phyloP scores from a whole-genome alignment of 495 filamentous ascomycete species.

The Massariosphaeria phaeospora region DNA sequence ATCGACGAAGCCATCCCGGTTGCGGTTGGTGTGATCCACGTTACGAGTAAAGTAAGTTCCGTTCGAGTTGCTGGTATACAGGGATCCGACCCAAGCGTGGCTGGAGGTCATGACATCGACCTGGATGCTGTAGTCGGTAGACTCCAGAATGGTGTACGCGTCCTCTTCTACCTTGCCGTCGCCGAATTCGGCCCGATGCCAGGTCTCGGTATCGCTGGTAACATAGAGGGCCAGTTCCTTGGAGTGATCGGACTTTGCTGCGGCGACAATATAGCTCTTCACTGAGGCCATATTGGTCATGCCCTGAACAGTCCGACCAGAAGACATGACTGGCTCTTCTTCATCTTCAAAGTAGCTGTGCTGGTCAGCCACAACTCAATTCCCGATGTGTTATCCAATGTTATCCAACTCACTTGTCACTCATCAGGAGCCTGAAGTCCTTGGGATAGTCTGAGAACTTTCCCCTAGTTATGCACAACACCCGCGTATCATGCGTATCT shows the following conservation, averaged over 20 bases:
- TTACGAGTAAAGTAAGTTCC: slow-evolving; percentile 92
- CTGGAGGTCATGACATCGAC: slow-evolving; percentile 78
- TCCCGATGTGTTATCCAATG: background rate
- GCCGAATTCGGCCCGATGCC: slow-evolving; percentile 90
- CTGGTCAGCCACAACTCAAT: slow-evolving; percentile 4
- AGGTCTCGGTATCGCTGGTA: slow-evolving; percentile 71
- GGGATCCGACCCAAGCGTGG: slow-evolving; percentile 64
- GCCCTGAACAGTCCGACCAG: slow-evolving; percentile 64
- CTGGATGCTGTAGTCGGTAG: slow-evolving; percentile 94
- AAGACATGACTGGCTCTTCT: slow-evolving; percentile 68
- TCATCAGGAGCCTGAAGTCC: slow-evolving; percentile 70
- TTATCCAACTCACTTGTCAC: slow-evolving; percentile 54
- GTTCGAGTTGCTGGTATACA: slow-evolving; percentile 93
- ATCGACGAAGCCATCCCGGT: slow-evolving; percentile 66
- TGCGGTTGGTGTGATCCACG: slow-evolving; percentile 83
- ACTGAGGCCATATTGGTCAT: slow-evolving; percentile 71
- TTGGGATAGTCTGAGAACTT: slow-evolving; percentile 55
- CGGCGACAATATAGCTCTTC: slow-evolving; percentile 79
- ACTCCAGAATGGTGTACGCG: slow-evolving; percentile 89
- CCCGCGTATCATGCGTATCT: slow-evolving; percentile 56
- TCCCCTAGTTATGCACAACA: slow-evolving; percentile 74
- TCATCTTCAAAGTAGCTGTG: slow-evolving; percentile 59
- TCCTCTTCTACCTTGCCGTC: slow-evolving; percentile 73
- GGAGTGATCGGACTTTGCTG: slow-evolving; percentile 69
- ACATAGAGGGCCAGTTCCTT: slow-evolving; percentile 84